Base-by-base conservation (phyloP, 345 rosid genomes). In the Bruguiera parviflora region DNA sequence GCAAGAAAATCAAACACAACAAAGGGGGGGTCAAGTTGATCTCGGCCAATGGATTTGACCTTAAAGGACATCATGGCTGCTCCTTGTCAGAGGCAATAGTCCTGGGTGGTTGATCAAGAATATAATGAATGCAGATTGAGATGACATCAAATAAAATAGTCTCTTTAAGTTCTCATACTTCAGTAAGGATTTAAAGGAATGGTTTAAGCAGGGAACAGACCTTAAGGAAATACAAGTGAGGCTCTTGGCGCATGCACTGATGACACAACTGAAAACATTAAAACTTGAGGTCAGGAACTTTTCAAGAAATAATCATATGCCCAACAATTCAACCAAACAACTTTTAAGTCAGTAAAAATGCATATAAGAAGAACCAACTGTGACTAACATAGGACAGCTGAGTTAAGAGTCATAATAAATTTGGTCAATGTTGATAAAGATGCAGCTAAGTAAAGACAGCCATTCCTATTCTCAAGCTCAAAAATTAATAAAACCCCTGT, bases 191-290 rank as follows among this genome's bases (percentile, higher is more conserved):
- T 29, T 71, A 28, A 67, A 67, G 59, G 22, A 59, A 65, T 4
- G 73, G 19, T 63, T 21, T 1, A 6, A 57, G 31, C 57, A 70
- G 55, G 62, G 61, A 60, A 63, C 64, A 31, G 53, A 83, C 89
- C 85, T 85, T 78, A 49, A 58, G 53, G 16, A 25, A 64, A 72
- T 67, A 78, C 20, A 65, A 60, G 65, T 64, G 53, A 47, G 84
- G 82, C 43, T 60, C 64, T 70, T 66, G 74, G 39, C 51, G 80
- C 80, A 69, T 67, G 68, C 33, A 70, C 73, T 63, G 80, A 21
- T 29, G 66, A 37, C 84, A 58, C 61, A 78, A 35, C 89, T 85
- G 84, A 69, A 79, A 71, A 47, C 56, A 56, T 27, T 11, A 24
- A 71, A 73, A 76, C 19, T 63, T 63, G 13, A 56, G 3, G 72